Evolutionary conservation across 805 yeast genomes (phyloP), one percentile per base, ranked within the genome.

Genomic region (Hanseniaspora mollemarum): DNA sequence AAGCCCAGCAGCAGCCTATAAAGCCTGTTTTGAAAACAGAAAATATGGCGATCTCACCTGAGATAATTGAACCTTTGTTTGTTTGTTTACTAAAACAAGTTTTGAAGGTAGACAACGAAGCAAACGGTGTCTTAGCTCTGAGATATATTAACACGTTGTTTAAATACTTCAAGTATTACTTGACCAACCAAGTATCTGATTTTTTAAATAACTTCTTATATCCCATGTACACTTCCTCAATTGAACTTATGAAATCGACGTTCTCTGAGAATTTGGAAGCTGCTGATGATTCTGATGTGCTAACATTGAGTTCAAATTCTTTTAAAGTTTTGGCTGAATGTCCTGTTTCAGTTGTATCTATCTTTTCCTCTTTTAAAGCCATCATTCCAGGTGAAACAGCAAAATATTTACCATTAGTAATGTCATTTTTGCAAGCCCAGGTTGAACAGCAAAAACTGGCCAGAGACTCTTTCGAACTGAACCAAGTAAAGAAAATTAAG

Each of bases 241-340:
- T 86, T 4, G 73, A 71, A 55, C 77, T 87, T 3, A 87, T 92
- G 5, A 73, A 73, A 43, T 84, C 78, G 40, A 76, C 80, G 19
- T 87, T 90, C 65, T 24, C 43, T 24, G 7, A 19, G 5, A 26
- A 38, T 25, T 22, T 18, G 31, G 2, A 43, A 24, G n/a, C 40
- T 32, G 31, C 31, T 22, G 31, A 54, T 36, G 15, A 37, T 9
- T 31, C 38, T 26, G 33, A 43, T 18, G 19, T 43, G 26, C 76
- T 74, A 54, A 82, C 95, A 4, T 75, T 85, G 75, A 72, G 64
- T 56, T 18, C 38, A 12, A 37, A 38, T 24, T 87, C 96, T 1
- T 90, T 92, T 72, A 88, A 87, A 62, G 86, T 90, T 13, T 73
- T 92, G 54, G 85, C 95, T 0, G 99, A 92, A 64, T 88, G 97